Evolutionary conservation across 129 eudicot genomes (phyloP).

Genomic region (Dittrichia graveolens): DNA sequence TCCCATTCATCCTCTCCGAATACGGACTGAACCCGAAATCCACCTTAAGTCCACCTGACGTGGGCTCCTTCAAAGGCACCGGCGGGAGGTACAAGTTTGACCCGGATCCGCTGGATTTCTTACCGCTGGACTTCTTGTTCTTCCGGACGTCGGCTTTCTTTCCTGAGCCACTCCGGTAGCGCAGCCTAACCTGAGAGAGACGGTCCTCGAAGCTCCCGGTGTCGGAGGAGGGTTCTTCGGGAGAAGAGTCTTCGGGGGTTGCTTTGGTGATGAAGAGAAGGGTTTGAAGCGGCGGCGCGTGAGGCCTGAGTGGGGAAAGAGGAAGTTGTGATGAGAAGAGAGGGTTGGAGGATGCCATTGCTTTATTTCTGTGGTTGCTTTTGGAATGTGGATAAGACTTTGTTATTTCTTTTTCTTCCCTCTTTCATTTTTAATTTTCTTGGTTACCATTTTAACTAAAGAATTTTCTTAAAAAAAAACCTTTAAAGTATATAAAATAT

Average conservation of each 20-base stretch:
- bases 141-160: conserved; percentile 84
- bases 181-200: conserved; percentile 68
- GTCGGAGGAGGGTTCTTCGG: conserved; percentile 37
- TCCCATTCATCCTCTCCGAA: conserved; percentile 84
- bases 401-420: neutral
- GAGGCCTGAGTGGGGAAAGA: conserved; percentile 32
- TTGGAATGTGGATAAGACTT: conserved; percentile 16
- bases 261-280: conserved; percentile 45
- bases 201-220: conserved; percentile 65
- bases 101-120: conserved; percentile 44
- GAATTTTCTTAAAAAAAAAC: no score
- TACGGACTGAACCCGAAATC: conserved; percentile 94
- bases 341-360: conserved; percentile 49
- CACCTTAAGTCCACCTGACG: conserved; percentile 74
- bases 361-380: conserved; percentile 41
- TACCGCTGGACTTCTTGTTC: conserved; percentile 49
- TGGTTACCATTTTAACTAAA: no score
- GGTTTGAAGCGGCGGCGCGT: conserved; percentile 37
- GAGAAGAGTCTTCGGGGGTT: conserved; percentile 40
- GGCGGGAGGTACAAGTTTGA: conserved; percentile 67
- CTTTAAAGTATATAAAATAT: no score
- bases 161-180: conserved; percentile 73
- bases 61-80: conserved; percentile 75
- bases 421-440: neutral
- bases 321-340: conserved; percentile 48